phyloP scores from a whole-genome alignment of 1,284 basidiomycete species.

The Rhodotorula sp. region DNA sequence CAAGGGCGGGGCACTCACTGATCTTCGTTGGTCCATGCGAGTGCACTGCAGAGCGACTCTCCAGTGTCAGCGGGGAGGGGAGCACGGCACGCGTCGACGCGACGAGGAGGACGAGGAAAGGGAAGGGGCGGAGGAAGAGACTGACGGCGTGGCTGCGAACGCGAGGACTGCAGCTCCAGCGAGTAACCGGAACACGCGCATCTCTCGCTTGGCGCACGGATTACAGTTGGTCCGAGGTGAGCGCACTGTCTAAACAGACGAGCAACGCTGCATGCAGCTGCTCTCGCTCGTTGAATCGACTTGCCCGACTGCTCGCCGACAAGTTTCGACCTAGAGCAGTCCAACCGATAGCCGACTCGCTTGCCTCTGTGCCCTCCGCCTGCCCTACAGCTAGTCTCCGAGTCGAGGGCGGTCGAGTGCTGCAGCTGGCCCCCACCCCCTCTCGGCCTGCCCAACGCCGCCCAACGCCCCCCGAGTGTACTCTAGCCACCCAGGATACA shows the following conservation, averaged over 20 bases:
- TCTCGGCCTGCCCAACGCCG: too few species aligned
- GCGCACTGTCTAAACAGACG: too few species aligned
- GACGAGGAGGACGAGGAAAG: neutral
- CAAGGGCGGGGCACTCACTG: slow-evolving; percentile 34
- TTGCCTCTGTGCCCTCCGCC: neutral
- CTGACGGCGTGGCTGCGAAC: slow-evolving; percentile 24
- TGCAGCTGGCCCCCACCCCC: too few species aligned
- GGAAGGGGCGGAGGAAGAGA: neutral
- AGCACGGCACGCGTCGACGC: slow-evolving; percentile 1
- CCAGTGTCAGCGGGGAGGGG: too few species aligned
- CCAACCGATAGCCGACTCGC: neutral
- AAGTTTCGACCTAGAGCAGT: neutral
- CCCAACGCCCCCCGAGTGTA: too few species aligned
- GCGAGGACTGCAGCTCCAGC: slow-evolving; percentile 24
- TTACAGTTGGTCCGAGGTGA: too few species aligned
- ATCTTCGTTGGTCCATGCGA: slow-evolving; percentile 44
- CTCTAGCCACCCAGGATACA: neutral
- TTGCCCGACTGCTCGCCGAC: neutral
- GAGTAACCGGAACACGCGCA: slow-evolving; percentile 20
- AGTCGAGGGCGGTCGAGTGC: too few species aligned
- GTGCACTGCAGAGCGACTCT: slow-evolving; percentile 18
- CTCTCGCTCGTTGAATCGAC: neutral
- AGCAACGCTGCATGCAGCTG: too few species aligned
- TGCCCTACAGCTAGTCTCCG: too few species aligned
- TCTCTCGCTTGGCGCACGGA: neutral